phyloP scores from a whole-genome alignment of 1,284 basidiomycete species.

The Mycena citricolor region DNA sequence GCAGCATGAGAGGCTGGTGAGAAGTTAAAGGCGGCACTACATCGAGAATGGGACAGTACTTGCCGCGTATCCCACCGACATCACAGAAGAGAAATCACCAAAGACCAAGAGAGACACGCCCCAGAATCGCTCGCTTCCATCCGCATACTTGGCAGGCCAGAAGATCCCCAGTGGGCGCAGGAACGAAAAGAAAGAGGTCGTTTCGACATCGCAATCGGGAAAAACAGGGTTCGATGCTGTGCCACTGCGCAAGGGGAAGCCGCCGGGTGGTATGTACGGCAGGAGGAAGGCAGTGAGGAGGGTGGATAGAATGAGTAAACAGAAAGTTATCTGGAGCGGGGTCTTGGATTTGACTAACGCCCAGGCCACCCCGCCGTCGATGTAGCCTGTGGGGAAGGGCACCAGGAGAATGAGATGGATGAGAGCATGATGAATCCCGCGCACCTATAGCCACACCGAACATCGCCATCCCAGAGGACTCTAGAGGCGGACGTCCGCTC shows the following conservation, averaged over 20 bases:
- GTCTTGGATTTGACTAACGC: constrained; percentile 11
- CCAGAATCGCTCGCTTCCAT: constrained; percentile 4
- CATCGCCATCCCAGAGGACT: constrained; percentile 15
- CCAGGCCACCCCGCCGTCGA: constrained; percentile 14
- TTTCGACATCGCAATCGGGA: no score
- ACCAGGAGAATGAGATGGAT: not conserved
- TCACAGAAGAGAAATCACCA: constrained; percentile 11
- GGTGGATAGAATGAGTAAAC: constrained; percentile 16
- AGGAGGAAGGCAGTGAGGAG: constrained; percentile 11
- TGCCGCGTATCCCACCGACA: constrained; percentile 19
- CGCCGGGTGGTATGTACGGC: constrained; percentile 16
- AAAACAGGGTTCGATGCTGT: no score
- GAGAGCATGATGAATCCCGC: not conserved
- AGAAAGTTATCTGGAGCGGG: constrained; percentile 20
- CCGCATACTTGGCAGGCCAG: constrained; percentile 11
- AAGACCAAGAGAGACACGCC: constrained; percentile 13
- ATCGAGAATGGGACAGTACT: not conserved
- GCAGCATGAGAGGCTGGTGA: constrained; percentile 20
- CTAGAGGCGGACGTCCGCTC: constrained; percentile 19
- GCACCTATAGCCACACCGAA: constrained; percentile 16
- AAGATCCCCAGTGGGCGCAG: constrained; percentile 12
- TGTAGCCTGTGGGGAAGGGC: no score
- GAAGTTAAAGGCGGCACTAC: not conserved
- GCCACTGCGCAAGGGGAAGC: not conserved
- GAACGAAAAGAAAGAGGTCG: constrained; percentile 10